phyloP scores from a whole-genome alignment of 495 filamentous ascomycete species.

The Annulohypoxylon stygium region DNA sequence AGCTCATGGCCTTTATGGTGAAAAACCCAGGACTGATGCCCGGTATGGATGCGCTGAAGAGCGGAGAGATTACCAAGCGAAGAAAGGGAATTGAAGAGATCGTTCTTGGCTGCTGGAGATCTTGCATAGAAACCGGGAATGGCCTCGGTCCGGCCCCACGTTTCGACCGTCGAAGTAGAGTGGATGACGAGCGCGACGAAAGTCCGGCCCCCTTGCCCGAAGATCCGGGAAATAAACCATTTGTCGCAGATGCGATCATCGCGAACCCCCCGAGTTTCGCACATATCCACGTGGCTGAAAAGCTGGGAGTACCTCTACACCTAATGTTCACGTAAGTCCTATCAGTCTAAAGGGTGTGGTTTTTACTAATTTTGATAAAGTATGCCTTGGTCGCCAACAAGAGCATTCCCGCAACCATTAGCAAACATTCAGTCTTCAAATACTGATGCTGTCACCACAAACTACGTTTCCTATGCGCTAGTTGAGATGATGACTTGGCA shows the following conservation, averaged over 20 bases:
- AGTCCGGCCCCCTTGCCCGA: conserved; percentile 16
- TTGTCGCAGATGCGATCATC: conserved; percentile 85
- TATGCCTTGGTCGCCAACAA: conserved; percentile 75
- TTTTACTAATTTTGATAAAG: conserved; percentile 64
- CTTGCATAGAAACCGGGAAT: conserved; percentile 72
- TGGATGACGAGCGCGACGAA: conserved; percentile 24
- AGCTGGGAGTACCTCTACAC: conserved; percentile 81
- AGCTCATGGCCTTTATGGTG: conserved; percentile 90
- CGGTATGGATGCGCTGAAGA: conserved; percentile 72
- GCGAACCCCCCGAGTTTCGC: conserved; percentile 88
- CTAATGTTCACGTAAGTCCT: conserved; percentile 85
- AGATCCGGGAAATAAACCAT: conserved; percentile 62
- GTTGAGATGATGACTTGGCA: conserved; percentile 88
- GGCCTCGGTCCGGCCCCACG: conserved; percentile 57
- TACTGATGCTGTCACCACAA: conserved; percentile 70
- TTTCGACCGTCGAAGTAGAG: conserved; percentile 39
- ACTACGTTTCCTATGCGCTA: conserved; percentile 79
- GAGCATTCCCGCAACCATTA: conserved; percentile 77
- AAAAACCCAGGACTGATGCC: conserved; percentile 87
- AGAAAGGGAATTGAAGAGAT: conserved; percentile 76
- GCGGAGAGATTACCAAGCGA: conserved; percentile 75
- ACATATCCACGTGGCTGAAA: conserved; percentile 85
- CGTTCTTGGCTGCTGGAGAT: conserved; percentile 82
- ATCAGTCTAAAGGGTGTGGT: conserved; percentile 63
- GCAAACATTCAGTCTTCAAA: conserved; percentile 75